A percentile compares a stretch with the other conserved stretches of the same genome.
phyloP scores from a whole-genome alignment of 805 yeast genomes.

The Kurtzmaniella cleridarum region DNA sequence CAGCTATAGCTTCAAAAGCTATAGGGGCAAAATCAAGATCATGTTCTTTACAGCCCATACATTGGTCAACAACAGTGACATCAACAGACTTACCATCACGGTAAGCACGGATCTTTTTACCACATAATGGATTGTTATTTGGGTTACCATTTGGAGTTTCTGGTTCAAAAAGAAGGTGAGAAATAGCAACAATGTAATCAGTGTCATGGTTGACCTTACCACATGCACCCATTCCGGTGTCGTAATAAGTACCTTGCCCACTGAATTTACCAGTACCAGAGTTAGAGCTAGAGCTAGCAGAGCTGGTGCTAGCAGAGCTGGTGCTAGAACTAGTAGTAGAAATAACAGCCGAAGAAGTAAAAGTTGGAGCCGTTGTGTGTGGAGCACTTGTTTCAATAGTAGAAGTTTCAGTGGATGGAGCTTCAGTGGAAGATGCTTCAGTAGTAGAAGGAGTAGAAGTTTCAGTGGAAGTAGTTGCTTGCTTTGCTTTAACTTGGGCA shows the following conservation, averaged over 20 bases:
- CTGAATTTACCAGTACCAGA: conserved; percentile 12
- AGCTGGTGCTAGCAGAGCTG: conserved; percentile 5
- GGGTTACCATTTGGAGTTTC: conserved; percentile 29
- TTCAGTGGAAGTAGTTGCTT: not conserved
- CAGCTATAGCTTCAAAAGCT: conserved; percentile 51
- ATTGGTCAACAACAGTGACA: conserved; percentile 54
- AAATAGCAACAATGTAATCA: conserved; percentile 53
- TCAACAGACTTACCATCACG: conserved; percentile 47
- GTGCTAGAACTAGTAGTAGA: conserved; percentile 9
- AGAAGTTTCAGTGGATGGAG: conserved; percentile 5
- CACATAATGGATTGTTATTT: conserved; percentile 48
- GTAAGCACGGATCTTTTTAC: conserved; percentile 42
- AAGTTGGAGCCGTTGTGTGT: conserved; percentile 6
- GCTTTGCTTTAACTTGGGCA: not conserved
- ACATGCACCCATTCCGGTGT: conserved; percentile 49
- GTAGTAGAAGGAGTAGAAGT: conserved; percentile 2
- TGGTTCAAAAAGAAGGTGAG: conserved; percentile 34
- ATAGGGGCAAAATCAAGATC: conserved; percentile 58
- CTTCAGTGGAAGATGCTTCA: conserved; percentile 5
- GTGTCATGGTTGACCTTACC: conserved; percentile 40
- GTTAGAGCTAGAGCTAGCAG: conserved; percentile 13
- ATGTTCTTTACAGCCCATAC: conserved; percentile 47
- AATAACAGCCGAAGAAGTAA: conserved; percentile 6
- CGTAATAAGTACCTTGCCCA: conserved; percentile 49
- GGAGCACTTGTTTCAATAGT: conserved; percentile 3